These are phyloP conservation scores for Arthrinium puccinioides DNA, from an alignment of 2,329 filamentous ascomycete genomes.

Conservation along the genomic window DNA sequence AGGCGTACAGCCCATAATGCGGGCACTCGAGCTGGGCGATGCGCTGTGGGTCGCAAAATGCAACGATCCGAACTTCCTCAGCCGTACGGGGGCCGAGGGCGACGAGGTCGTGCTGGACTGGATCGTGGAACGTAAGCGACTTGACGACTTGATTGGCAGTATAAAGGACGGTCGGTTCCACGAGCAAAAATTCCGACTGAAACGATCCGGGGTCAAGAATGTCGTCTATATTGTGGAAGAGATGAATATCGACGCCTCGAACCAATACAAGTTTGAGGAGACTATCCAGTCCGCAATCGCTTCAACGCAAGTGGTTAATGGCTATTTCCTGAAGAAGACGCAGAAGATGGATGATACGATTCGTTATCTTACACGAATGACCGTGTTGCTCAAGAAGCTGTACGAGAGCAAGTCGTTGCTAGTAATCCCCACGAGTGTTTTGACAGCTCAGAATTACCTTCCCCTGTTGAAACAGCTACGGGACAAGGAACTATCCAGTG, in stretches of 20 bases:
- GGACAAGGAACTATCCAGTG: constrained; percentile 37
- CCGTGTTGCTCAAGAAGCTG: constrained; percentile 54
- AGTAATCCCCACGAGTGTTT: constrained; percentile 58
- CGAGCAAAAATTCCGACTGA: constrained; percentile 77
- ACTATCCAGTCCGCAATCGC: constrained; percentile 66
- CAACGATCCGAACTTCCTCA: constrained; percentile 49
- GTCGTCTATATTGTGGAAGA: constrained; percentile 76
- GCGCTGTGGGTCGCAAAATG: constrained; percentile 74
- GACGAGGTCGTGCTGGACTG: constrained; percentile 71
- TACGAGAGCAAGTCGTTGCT: constrained; percentile 53
- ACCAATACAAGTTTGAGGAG: constrained; percentile 53
- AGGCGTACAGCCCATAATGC: constrained; percentile 58
- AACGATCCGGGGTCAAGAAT: constrained; percentile 64
- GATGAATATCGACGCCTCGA: constrained; percentile 50
- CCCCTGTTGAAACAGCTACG: constrained; percentile 54
- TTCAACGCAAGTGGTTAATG: constrained; percentile 70
- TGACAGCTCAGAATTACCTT: constrained; percentile 60
- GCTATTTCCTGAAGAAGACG: constrained; percentile 73
- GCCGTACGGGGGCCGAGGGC: constrained; percentile 51
- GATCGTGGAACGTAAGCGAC: constrained; percentile 73
- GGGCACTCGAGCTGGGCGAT: constrained; percentile 66
- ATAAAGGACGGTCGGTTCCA: constrained; percentile 79
- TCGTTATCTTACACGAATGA: constrained; percentile 67
- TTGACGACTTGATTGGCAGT: constrained; percentile 72
- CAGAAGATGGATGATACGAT: constrained; percentile 72